These are phyloP conservation scores for Cantharellus cinnabarinus DNA, from an alignment of 768 basidiomycete genomes.

Conservation along the genomic window DNA sequence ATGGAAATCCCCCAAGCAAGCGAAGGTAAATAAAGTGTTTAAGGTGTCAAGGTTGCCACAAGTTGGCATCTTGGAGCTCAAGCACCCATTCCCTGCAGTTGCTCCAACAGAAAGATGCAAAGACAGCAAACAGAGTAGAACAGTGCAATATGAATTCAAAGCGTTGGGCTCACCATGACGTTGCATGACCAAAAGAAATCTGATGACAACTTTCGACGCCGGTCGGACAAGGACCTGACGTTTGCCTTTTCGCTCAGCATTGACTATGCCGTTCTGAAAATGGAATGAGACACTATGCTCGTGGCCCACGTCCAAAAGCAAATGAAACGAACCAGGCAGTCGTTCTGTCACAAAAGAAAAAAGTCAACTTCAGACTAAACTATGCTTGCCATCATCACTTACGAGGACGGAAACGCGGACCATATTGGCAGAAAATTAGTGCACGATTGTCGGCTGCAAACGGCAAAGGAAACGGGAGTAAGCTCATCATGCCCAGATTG, in stretches of 20 bases:
- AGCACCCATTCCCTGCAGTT: constrained; percentile 41
- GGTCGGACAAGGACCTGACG: constrained; percentile 97
- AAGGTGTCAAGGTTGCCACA: constrained; percentile 19
- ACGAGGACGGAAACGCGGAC: constrained; percentile 74
- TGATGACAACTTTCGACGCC: constrained; percentile 93
- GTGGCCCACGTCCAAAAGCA: background rate
- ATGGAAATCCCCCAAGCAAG: background rate
- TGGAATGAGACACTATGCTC: background rate
- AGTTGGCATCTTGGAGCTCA: constrained; percentile 55
- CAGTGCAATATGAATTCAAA: background rate
- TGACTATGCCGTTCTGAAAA: constrained; percentile 87
- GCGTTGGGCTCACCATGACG: constrained; percentile 62
- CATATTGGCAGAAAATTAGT: constrained; percentile 25
- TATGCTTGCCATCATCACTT: constrained; percentile 11
- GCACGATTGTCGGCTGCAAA: constrained; percentile 4
- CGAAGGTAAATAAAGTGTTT: background rate
- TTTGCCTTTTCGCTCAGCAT: constrained; percentile 98
- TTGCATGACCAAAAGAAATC: constrained; percentile 97
- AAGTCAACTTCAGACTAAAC: background rate
- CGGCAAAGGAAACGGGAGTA: constrained; percentile 15
- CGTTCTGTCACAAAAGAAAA: constrained; percentile 24
- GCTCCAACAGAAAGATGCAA: constrained; percentile 29
- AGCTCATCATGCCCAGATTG: constrained; percentile 40
- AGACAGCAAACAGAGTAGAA: constrained; percentile 7
- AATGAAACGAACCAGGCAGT: constrained; percentile 27